Percentiles rank a stretch among this genome's conserved stretches.
Conservation (phyloP, 768 basidiomycete species). For the Piloderma croceum region DNA sequence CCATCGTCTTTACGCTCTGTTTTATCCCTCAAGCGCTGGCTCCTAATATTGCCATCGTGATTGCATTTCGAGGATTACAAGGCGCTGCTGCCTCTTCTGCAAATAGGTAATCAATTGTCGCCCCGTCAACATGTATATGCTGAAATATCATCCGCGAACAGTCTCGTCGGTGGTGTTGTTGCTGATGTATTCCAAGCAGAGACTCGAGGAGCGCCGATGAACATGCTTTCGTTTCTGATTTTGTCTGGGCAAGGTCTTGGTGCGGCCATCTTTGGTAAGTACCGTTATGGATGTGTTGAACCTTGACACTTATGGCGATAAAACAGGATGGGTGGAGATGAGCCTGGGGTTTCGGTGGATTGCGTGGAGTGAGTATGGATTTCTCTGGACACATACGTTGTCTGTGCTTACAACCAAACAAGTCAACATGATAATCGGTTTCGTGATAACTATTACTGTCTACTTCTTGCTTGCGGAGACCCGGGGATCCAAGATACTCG, state of each 20-base stretch:
- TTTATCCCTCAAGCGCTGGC: background rate
- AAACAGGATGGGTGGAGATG: background rate
- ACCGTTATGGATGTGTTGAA: background rate
- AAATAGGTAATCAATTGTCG: too few relatives aligned
- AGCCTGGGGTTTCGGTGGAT: background rate
- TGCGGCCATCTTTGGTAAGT: background rate
- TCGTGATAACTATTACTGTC: background rate
- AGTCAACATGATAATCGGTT: background rate
- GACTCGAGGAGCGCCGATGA: background rate
- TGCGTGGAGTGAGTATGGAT: background rate
- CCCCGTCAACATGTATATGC: too few relatives aligned
- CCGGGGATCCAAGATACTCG: background rate
- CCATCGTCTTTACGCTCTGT: background rate
- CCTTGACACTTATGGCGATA: too few relatives aligned
- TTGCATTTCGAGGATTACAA: background rate
- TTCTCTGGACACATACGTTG: background rate
- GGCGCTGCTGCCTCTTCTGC: background rate
- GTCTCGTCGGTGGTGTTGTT: background rate
- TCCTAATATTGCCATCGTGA: background rate
- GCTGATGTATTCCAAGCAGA: background rate
- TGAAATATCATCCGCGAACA: too few relatives aligned
- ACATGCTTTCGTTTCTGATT: background rate
- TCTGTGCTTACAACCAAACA: background rate
- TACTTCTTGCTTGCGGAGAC: background rate
- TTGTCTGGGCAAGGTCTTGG: background rate